A percentile compares a stretch with the other conserved stretches of the same genome.
phyloP scores from a whole-genome alignment of 306 rosid genomes.

The Ormosia emarginata region DNA sequence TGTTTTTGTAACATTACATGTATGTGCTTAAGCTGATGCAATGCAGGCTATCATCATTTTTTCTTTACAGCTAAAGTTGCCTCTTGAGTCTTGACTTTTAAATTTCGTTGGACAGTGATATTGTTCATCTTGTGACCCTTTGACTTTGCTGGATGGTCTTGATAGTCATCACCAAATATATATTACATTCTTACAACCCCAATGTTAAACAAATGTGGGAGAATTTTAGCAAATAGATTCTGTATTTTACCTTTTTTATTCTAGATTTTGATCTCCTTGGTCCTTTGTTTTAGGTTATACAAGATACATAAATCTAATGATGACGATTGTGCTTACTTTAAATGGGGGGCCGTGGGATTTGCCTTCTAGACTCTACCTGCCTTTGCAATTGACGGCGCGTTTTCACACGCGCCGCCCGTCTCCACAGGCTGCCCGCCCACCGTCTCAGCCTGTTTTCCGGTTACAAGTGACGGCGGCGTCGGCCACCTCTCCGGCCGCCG shows the following conservation, averaged over 20 bases:
- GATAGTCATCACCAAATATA: conserved; percentile 6
- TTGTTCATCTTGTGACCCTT: neutral
- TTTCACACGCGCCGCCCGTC: too few species aligned
- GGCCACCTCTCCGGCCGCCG: too few species aligned
- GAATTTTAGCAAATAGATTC: neutral
- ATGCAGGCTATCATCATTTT: neutral
- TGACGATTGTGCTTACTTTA: neutral
- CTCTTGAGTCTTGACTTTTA: neutral
- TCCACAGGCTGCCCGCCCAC: too few species aligned
- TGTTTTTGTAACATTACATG: conserved; percentile 8
- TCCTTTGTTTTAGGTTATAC: conserved; percentile 16
- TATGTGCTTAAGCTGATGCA: conserved; percentile 3
- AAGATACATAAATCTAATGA: neutral
- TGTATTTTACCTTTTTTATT: neutral
- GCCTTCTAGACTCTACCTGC: neutral
- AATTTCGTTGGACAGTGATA: neutral
- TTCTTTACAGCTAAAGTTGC: neutral
- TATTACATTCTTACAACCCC: neutral
- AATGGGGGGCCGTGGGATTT: neutral
- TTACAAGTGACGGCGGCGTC: too few species aligned
- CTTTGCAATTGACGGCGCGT: too few species aligned
- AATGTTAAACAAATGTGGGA: neutral
- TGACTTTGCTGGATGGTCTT: neutral
- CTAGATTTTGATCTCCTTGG: neutral
- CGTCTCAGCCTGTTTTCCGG: too few species aligned